Evolutionary conservation across 768 basidiomycete species (phyloP), one percentile per base, ranked within the genome.

Genomic region (Plicaturopsis crispa): DNA sequence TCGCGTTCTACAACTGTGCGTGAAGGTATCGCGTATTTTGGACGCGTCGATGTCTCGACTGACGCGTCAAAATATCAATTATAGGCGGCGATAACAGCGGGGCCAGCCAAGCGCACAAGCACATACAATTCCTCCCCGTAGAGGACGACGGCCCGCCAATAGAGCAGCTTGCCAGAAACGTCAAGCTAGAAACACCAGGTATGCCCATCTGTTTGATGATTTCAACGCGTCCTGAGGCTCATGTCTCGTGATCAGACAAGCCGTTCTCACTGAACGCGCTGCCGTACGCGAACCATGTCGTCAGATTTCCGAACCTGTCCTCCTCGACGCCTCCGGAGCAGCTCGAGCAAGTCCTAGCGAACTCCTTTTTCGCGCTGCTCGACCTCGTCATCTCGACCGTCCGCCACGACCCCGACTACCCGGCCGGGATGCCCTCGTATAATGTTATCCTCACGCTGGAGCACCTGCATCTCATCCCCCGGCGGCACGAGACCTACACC

Each of bases 1-100:
- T 96, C 40, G 86, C 84, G 1, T 96, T 96, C 61, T 96, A 91
- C 60, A 97, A 97, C 46, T 94, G 92, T 78, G 57, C 53, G 72
- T 56, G 14, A 20, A 45, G 38, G 17, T 26, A 18, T 14, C 14
- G n/a, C 23, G 19, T 1, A 14, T n/a, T 24, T 46, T 6, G 12
- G 5, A 23, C 31, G 33, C n/a, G 33, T 10, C 19, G 21, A 4
- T 32, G 31, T 32, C 17, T 13, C 33, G n/a, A n/a, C n/a, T 28
- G 26, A 28, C 10, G 14, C 17, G 42, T 38, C 12, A 32, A 22
- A n/a, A 12, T 28, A 7, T 31, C 41, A 11, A 21, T 34, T 39
- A n/a, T 33, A 88, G 86, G 85, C 48, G 87, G 87, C 5, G 67
- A 75, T 20, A 65, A 69, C 38, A 88, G 85, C 41, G 91, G 91